These are phyloP conservation scores for Gremmenia infestans DNA, from an alignment of 2,329 filamentous ascomycete species.

Conservation along the genomic window DNA sequence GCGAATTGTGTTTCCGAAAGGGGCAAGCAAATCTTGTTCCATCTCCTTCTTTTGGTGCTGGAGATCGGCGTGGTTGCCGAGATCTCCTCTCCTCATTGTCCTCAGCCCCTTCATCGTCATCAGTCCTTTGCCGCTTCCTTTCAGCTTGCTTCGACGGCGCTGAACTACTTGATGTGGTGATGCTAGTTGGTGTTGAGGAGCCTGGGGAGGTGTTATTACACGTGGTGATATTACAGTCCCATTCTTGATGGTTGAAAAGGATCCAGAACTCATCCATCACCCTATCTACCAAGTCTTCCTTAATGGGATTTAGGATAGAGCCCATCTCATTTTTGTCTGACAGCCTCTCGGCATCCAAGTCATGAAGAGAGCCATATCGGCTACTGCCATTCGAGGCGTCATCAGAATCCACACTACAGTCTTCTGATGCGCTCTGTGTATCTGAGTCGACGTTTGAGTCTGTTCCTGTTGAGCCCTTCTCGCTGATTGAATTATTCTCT, in stretches of 20 bases:
- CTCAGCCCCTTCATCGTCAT: conserved; percentile 2
- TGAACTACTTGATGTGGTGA: neutral
- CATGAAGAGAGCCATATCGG: neutral
- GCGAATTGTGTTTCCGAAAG: conserved; percentile 15
- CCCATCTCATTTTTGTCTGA: neutral
- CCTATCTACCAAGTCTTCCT: conserved; percentile 7
- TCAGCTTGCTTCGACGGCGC: neutral
- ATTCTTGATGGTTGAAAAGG: conserved; percentile 15
- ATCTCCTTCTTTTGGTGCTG: neutral
- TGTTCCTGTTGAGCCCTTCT: neutral
- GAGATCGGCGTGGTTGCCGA: neutral
- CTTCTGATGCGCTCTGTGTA: neutral
- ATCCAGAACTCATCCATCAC: conserved; percentile 15
- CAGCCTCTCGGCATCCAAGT: neutral
- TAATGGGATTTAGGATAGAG: conserved; percentile 19
- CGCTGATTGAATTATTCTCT: neutral
- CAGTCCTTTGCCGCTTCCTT: conserved; percentile 6
- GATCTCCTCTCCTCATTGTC: conserved; percentile 2
- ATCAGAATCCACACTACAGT: neutral
- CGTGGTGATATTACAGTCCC: conserved; percentile 37
- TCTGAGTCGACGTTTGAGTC: neutral
- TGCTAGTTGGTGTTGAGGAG: conserved; percentile 17
- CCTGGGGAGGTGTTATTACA: conserved; percentile 35
- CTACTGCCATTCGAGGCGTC: neutral
- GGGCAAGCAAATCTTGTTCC: conserved; percentile 15